Evolutionary conservation across 2,329 filamentous ascomycete genomes (phyloP).

Genomic region (Fusarium denticulatum): DNA sequence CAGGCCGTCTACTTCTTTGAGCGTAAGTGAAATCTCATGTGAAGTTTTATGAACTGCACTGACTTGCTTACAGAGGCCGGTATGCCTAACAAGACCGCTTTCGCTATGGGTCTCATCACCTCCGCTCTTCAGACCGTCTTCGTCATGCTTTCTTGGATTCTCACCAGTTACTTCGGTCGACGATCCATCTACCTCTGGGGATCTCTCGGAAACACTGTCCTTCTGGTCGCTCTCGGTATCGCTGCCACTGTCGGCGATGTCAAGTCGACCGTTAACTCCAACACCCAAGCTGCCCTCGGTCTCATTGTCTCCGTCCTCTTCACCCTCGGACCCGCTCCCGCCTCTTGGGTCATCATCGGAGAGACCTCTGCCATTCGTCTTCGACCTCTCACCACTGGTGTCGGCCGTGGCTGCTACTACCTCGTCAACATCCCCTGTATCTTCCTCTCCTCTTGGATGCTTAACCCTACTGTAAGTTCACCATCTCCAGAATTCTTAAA

Average conservation of each 20-base stretch:
- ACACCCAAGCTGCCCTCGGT: constrained; percentile 70
- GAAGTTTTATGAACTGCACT: background rate
- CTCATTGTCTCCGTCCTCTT: constrained; percentile 74
- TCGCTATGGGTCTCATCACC: constrained; percentile 71
- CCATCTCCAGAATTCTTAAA: rapidly evolving
- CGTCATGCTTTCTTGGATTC: constrained; percentile 74
- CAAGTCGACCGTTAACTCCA: constrained; percentile 50
- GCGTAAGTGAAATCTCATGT: constrained; percentile 27
- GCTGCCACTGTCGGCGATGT: constrained; percentile 59
- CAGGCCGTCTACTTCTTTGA: constrained; percentile 70
- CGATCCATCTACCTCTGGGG: constrained; percentile 73
- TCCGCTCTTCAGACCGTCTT: constrained; percentile 70
- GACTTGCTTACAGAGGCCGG: constrained; percentile 63
- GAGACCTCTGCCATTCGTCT: constrained; percentile 74
- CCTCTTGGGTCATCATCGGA: constrained; percentile 73
- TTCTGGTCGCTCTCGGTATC: constrained; percentile 68
- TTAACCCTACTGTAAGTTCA: constrained; percentile 60
- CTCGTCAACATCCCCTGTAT: constrained; percentile 73
- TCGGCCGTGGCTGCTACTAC: constrained; percentile 73
- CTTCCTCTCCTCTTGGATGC: constrained; percentile 69
- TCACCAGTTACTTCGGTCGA: constrained; percentile 71
- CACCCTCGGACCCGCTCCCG: constrained; percentile 69
- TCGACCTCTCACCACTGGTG: constrained; percentile 70
- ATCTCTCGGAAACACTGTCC: constrained; percentile 60
- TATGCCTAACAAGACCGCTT: constrained; percentile 63